Evolutionary conservation across 163 green algal species (phyloP), one percentile per base, ranked within the genome.

Genomic region (Scenedesmus sp.): DNA sequence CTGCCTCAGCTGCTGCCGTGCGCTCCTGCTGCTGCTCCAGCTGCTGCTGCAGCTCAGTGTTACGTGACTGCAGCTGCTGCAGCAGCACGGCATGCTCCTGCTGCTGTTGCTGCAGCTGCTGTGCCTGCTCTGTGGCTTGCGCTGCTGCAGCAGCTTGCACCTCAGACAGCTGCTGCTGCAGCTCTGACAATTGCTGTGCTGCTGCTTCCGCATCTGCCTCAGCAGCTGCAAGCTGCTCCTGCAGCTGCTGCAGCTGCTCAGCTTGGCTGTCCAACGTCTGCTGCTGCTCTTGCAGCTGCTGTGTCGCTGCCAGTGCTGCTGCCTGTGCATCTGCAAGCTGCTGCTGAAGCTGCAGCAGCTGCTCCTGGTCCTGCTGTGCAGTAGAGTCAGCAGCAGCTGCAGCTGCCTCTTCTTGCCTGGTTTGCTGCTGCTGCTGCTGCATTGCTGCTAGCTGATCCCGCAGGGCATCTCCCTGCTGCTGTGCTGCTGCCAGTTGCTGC

Each of bases 241-340:
- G 67, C 54, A 91, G 74, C 76, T 85, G 46, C 70, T 74, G 55
- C n/a, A 64, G 1, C 13, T 82, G 34, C 16, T 26, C 34, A 67
- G 67, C 60, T 74, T 57, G 59, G 84, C n/a, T 90, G 2, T 18
- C 54, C 23, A 54, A 3, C 8, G 55, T 18, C 88, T 91, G 77
- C 88, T 92, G 88, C 88, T 88, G 77, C 88, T 67, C 13, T 12
- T 66, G 56, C n/a, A 59, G 52, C 57, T 88, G 84, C 62, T 89
- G 12, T 5, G 60, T 74, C 12, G 59, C 60, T 54, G 26, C 84
- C 26, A 60, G 0, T 52, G 18, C 56, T 12, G 60, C 62, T 18
- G 34, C 56, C n/a, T 89, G 60, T 8, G 56, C 84, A 57, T 89
- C 84, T 55, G 9, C 82, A 20, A 88, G 57, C 82, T 88, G 57